Evolutionary conservation across 176 grass and related monocot species (phyloP).

Genomic region (Musa acuminata): DNA sequence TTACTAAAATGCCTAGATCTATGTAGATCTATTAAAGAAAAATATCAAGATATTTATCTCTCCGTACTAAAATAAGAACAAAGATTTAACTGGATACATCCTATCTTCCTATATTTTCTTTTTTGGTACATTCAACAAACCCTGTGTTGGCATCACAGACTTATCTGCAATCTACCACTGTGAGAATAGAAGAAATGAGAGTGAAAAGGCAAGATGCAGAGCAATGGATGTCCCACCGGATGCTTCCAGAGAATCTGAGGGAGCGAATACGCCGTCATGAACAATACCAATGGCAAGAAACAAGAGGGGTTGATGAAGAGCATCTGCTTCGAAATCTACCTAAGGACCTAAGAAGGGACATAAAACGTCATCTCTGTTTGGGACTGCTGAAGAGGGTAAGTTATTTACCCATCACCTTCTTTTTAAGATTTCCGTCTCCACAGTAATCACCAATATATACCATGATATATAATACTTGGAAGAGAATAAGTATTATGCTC

Average conservation of each 20-base stretch:
- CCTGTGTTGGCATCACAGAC: constrained; percentile 2
- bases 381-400: background rate
- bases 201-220: constrained; percentile 19
- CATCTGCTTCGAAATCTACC: constrained; percentile 3
- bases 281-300: constrained; percentile 18
- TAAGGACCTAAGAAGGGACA: constrained; percentile 15
- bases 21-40: no score
- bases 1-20: background rate
- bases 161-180: constrained; percentile 16
- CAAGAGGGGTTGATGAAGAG: constrained; percentile 18
- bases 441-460: background rate
- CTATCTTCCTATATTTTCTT: background rate
- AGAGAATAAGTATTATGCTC: background rate
- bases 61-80: background rate
- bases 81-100: background rate
- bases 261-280: constrained; percentile 19
- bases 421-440: background rate
- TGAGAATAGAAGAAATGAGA: constrained; percentile 22
- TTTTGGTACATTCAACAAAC: background rate
- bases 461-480: background rate
- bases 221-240: constrained; percentile 18
- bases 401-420: background rate
- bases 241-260: constrained; percentile 11
- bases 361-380: constrained; percentile 19
- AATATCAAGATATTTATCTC: background rate